Evolutionary conservation across 352 stramenopile species (phyloP), one percentile per base, ranked within the genome.

Genomic region (Halophytophthora polymorphica): DNA sequence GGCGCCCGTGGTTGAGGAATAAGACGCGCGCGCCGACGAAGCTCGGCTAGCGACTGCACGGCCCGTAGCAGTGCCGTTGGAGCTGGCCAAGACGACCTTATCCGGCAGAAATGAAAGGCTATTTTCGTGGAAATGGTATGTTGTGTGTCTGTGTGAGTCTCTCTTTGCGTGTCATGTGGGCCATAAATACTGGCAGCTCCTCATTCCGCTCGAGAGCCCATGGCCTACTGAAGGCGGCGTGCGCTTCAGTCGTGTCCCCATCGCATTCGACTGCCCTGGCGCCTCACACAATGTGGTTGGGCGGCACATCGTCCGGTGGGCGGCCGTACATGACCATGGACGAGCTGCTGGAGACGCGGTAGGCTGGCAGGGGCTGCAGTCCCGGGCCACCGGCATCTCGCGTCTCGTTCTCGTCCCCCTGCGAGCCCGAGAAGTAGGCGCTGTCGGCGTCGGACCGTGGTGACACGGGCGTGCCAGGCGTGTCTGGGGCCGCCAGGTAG

Each of bases 281-380:
- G 58, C 54, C 47, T 69, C 60, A 80, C 44, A 82, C 68, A 21
- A 79, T 76, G 53, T 73, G 61, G 45, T 66, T 69, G 18, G 33
- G 46, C 15, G 53, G 21, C n/a, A 34, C 29, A 12, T 49, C 34
- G 14, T 64, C 50, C 0, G 53, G 45, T 37, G 74, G 70, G 8
- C 68, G 74, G 14, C 77, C 79, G 48, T 83, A 87, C 75, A 85
- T 90, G 56, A 87, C 64, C 53, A 82, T 69, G 7, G 79, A 90
- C 21, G 74, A 83, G 34, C 48, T 68, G 35, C 46, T 65, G 6
- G 67, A 70, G 17, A 76, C 31, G 17, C 62, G 50, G 42, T 80
- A 66, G 3, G 61, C 72, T 1, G 64, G 41, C 13, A 77, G 50
- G 23, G 68, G 68, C 45, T 80, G 64, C 42, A 69, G 80, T 3